A percentile compares a stretch with the other conserved stretches of the same genome.
Evolutionary conservation across 495 filamentous ascomycete species (phyloP).

Genomic region (Xanthoparmelia taractica): DNA sequence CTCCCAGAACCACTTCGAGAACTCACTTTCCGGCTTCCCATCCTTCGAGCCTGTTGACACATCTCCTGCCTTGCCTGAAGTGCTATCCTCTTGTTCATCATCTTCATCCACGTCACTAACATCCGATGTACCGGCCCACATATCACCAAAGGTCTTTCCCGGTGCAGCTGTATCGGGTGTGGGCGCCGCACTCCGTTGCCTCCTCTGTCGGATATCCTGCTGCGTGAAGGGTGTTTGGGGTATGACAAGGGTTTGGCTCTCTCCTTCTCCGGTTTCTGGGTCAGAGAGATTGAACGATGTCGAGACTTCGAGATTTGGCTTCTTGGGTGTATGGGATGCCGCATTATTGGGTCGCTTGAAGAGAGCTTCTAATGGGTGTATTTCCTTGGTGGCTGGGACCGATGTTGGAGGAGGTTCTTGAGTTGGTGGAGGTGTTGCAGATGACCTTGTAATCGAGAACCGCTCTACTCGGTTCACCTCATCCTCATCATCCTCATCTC

Average conservation of each 20-base stretch:
- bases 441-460: slow-evolving; percentile 23
- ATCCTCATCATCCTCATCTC: slow-evolving; percentile 22
- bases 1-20: slow-evolving; percentile 89
- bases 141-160: slow-evolving; percentile 25
- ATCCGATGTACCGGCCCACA: slow-evolving; percentile 11
- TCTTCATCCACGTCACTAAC: slow-evolving; percentile 35
- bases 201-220: slow-evolving; percentile 64
- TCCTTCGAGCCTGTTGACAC: slow-evolving; percentile 26
- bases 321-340: slow-evolving; percentile 31
- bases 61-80: slow-evolving; percentile 20
- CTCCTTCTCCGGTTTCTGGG: slow-evolving; percentile 38
- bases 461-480: slow-evolving; percentile 18
- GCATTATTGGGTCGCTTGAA: slow-evolving; percentile 59
- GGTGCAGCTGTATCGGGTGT: slow-evolving; percentile 87
- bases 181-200: slow-evolving; percentile 75
- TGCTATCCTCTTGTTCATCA: slow-evolving; percentile 34
- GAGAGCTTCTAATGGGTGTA: slow-evolving; percentile 82
- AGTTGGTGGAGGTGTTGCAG: slow-evolving; percentile 17
- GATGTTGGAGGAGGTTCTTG: slow-evolving; percentile 7
- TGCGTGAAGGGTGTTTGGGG: slow-evolving; percentile 77
- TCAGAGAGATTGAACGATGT: slow-evolving; percentile 59
- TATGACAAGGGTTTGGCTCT: slow-evolving; percentile 29
- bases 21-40: slow-evolving; percentile 52
- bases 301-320: slow-evolving; percentile 38
- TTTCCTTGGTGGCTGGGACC: slow-evolving; percentile 38